Base-by-base conservation (phyloP, 768 basidiomycete species). In the Lactifluus subvellereus region DNA sequence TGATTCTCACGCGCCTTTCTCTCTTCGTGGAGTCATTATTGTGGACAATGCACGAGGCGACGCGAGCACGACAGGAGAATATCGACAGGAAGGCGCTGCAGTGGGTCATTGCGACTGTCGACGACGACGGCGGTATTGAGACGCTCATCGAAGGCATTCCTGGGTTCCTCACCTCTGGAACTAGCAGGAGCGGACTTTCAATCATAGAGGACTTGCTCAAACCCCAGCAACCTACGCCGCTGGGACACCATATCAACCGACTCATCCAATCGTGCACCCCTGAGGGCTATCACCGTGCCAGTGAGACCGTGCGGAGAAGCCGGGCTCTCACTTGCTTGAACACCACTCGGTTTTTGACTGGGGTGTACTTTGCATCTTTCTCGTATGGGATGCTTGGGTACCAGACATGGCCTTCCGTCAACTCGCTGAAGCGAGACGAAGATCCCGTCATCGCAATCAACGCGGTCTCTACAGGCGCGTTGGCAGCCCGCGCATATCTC, bases 71-170 rank as follows among this genome's bases (percentile, higher is more conserved):
- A 10, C 54, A 56, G 16, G 48, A 50, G 16, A 13, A 33, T 2
- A 54, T 64, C n/a, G 62, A 64, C 18, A 35, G 6, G 32, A 49
- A 13, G 8, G 59, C 63, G 18, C 54, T 64, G 8, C 35, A 27
- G 30, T 62, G 63, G 62, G 22, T 38, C 13, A 16, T 50, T n/a
- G 45, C 30, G 38, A 55, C 53, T 10, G 33, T 64, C 18, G 50
- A 47, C 22, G 42, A 63, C 2, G 63, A 64, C 42, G 54, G 51
- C 18, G 54, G 55, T 30, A 50, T 61, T 22, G 63, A 61, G 59
- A 45, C 54, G 13, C 32, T 62, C 38, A 14, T 64, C 16, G 62
- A 64, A 16, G 62, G 62, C 9, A 64, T 64, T 7, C 52, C 59
- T 3, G 59, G 53, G 13, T 64, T 47, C 62, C 37, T 64, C 13